Percentiles rank a stretch among this genome's conserved stretches.
Evolutionary conservation across 495 filamentous ascomycete genomes (phyloP).

Genomic region (Penicillium paradoxum): DNA sequence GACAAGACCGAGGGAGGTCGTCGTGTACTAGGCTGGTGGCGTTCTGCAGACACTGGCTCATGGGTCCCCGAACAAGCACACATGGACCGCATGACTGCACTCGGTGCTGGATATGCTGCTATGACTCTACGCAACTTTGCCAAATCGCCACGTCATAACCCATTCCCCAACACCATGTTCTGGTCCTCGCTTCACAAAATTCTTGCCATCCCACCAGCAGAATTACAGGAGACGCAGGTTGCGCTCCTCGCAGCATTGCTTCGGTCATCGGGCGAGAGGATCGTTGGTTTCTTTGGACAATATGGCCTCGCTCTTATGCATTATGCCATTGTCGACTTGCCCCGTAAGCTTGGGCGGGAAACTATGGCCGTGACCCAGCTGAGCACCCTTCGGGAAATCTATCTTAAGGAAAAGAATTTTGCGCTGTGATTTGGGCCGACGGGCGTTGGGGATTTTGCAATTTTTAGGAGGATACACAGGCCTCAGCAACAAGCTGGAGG

Average conservation of each 20-base stretch:
- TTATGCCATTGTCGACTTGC: constrained; percentile 59
- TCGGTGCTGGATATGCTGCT: constrained; percentile 78
- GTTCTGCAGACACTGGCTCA: constrained; percentile 44
- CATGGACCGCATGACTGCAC: constrained; percentile 74
- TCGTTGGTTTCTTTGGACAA: constrained; percentile 73
- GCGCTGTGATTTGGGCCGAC: constrained; percentile 28
- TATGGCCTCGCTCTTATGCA: constrained; percentile 60
- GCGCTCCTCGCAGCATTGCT: constrained; percentile 74
- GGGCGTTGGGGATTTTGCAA: neutral
- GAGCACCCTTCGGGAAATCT: constrained; percentile 53
- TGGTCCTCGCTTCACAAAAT: constrained; percentile 73
- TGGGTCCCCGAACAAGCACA: constrained; percentile 65
- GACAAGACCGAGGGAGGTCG: constrained; percentile 69
- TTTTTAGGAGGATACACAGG: neutral
- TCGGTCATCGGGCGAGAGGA: constrained; percentile 60
- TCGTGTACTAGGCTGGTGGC: constrained; percentile 68
- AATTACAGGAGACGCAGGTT: constrained; percentile 72
- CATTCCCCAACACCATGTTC: constrained; percentile 73
- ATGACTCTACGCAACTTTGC: constrained; percentile 76
- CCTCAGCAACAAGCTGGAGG: neutral
- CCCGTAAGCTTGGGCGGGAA: constrained; percentile 47
- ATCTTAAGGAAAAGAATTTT: constrained; percentile 56
- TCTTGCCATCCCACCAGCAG: constrained; percentile 59
- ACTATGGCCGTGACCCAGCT: constrained; percentile 54
- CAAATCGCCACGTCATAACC: constrained; percentile 59